phyloP scores from a whole-genome alignment of 768 basidiomycete species.

The Mycena latifolia region DNA sequence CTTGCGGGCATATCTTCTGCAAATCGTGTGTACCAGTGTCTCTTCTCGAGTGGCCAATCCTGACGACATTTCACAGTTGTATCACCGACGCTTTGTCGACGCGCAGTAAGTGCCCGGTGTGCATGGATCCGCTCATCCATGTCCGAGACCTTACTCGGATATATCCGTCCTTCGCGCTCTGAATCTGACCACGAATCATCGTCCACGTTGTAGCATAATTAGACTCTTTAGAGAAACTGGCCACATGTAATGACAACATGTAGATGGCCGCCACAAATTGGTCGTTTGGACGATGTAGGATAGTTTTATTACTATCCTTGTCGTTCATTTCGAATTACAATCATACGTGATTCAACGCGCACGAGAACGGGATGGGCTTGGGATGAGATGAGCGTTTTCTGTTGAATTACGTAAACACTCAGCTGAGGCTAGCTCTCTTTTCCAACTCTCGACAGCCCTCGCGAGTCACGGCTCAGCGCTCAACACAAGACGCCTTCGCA shows the following conservation, averaged over 20 bases:
- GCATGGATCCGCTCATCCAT: slow-evolving; percentile 26
- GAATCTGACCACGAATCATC: slow-evolving; percentile 9
- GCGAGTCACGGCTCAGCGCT: no score
- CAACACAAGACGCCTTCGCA: no score
- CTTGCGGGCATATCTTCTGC: slow-evolving; percentile 48
- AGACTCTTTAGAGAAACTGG: no score
- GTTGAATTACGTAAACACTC: no score
- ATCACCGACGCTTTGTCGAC: slow-evolving; percentile 25
- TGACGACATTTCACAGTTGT: slow-evolving; percentile 26
- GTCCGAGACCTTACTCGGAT: slow-evolving; percentile 30
- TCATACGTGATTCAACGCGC: no score
- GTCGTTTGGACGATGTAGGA: no score
- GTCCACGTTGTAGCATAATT: slow-evolving; percentile 23
- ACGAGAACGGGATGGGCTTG: no score
- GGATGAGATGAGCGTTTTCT: no score
- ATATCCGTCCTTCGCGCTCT: slow-evolving; percentile 34
- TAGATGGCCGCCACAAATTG: no score
- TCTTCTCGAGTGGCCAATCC: neutral
- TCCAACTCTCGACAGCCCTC: no score
- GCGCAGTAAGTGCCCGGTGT: slow-evolving; percentile 36
- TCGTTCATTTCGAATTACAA: neutral
- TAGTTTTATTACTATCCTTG: neutral
- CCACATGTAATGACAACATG: no score
- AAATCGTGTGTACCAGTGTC: slow-evolving; percentile 25
- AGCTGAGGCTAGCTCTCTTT: no score